Evolutionary conservation across 345 rosid species (phyloP).

Genomic region (Lepidium didymum): DNA sequence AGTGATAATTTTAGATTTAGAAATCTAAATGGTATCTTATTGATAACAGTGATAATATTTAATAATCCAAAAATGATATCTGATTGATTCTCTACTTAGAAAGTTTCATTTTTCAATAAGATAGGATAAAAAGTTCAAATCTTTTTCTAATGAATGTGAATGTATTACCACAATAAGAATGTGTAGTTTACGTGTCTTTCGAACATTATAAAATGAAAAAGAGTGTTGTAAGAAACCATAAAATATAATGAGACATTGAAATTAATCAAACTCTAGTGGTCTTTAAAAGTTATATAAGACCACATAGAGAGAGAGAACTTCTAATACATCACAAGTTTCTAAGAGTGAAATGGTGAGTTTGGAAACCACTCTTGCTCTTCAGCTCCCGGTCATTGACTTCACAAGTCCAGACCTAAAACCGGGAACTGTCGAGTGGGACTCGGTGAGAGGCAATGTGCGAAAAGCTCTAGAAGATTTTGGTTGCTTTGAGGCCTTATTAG

Average conservation of each 20-base stretch:
- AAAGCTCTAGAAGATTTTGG: constrained; percentile 24
- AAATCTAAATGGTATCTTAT: neutral
- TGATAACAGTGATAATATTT: neutral
- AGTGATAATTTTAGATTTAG: neutral
- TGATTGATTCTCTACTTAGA: neutral
- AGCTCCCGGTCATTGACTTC: constrained; percentile 27
- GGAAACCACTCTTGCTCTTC: constrained; percentile 9
- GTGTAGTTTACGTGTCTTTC: neutral
- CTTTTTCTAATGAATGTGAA: neutral
- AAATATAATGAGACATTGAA: neutral
- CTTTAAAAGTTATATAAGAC: constrained; percentile 11
- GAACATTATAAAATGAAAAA: neutral
- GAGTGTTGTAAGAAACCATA: neutral
- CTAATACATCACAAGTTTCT: constrained; percentile 1
- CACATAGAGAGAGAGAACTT: constrained; percentile 7
- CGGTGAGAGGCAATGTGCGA: constrained; percentile 10
- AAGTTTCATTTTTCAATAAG: neutral
- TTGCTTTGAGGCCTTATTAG: constrained; percentile 27
- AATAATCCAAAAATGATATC: neutral
- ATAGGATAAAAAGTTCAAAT: neutral
- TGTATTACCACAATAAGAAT: neutral
- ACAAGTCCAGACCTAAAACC: constrained; percentile 10
- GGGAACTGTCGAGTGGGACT: constrained; percentile 17
- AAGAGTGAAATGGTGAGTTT: neutral
- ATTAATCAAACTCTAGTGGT: neutral